Evolutionary conservation across 139 green algal species (phyloP).

Genomic region (Yamagishiella unicocca): DNA sequence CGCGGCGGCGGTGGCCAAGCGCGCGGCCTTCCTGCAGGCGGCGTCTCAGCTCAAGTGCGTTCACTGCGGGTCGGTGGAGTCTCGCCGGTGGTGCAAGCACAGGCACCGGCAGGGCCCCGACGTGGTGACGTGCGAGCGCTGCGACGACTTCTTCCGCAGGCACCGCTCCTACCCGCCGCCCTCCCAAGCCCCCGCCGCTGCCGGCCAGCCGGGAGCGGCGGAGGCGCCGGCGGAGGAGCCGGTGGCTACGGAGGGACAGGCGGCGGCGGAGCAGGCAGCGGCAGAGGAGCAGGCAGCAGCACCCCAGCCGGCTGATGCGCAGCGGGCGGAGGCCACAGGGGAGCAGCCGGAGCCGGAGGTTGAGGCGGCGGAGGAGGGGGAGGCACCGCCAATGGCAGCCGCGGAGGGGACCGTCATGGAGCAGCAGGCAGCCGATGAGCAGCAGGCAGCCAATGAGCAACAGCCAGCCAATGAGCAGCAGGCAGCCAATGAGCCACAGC

Average conservation of each 20-base stretch:
- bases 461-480: not conserved
- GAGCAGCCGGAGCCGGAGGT: not conserved
- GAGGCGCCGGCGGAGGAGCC: not conserved
- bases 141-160: conserved; percentile 18
- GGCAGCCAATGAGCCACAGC: not conserved
- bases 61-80: not conserved
- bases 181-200: not conserved
- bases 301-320: not conserved
- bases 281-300: not conserved
- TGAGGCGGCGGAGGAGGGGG: too few species aligned
- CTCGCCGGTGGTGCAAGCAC: conserved; percentile 22
- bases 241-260: not conserved
- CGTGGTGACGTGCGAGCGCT: not conserved
- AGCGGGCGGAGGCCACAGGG: not conserved
- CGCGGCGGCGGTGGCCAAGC: not conserved
- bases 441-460: not conserved
- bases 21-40: not conserved
- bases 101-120: not conserved
- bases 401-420: too few species aligned
- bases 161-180: not conserved
- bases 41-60: not conserved
- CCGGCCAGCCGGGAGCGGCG: not conserved
- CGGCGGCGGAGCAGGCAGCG: not conserved
- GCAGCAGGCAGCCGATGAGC: not conserved
- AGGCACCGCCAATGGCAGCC: not conserved